Percentiles rank a stretch among this genome's conserved stretches.
Evolutionary conservation across 305 asterid genomes (phyloP).

Genomic region (Fraxinus dipetala): DNA sequence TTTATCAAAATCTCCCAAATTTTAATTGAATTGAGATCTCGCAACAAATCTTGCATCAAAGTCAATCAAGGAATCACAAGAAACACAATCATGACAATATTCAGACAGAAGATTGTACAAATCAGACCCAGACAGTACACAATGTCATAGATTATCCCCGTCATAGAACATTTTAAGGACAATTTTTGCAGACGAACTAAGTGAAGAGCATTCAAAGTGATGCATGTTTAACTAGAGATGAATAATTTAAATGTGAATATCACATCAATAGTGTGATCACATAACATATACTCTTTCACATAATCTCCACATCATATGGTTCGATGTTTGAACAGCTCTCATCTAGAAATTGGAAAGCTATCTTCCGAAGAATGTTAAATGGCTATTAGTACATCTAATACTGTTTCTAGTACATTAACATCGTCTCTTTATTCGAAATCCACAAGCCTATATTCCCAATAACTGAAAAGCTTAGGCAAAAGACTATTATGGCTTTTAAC

Average conservation of each 20-base stretch:
- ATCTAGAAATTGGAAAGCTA: constrained; percentile 12
- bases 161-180: background rate
- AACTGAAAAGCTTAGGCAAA: constrained; percentile 12
- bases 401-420: constrained; percentile 8
- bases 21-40: constrained; percentile 12
- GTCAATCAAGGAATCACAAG: background rate
- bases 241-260: constrained; percentile 1
- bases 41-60: constrained; percentile 14
- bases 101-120: constrained; percentile 1
- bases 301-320: constrained; percentile 2
- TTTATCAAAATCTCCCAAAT: background rate
- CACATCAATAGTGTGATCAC: background rate
- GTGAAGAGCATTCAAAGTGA: background rate
- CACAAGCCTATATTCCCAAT: background rate
- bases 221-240: background rate
- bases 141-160: background rate
- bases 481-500: constrained; percentile 7
- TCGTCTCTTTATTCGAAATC: constrained; percentile 11
- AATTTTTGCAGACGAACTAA: too few relatives aligned
- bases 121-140: constrained; percentile 6
- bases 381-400: constrained; percentile 25
- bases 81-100: background rate
- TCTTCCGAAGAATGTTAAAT: constrained; percentile 18
- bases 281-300: constrained; percentile 1
- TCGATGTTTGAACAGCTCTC: constrained; percentile 20